phyloP scores from a whole-genome alignment of 805 yeast species.

The Sugiyamaella mastotermitis region DNA sequence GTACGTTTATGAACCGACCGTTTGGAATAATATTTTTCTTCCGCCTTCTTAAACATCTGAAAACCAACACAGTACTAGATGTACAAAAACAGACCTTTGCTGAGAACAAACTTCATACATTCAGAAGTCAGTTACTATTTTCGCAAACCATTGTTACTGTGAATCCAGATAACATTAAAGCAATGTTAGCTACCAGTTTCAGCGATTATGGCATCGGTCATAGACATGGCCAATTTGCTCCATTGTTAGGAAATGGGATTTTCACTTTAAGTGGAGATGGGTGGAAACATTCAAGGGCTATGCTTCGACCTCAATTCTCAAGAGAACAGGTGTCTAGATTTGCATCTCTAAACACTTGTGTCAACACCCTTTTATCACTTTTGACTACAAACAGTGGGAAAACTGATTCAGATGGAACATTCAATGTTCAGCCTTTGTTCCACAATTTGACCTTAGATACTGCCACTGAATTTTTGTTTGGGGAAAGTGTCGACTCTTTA shows the following conservation, averaged over 20 bases:
- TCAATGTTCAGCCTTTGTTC: conserved; percentile 25
- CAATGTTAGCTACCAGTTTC: conserved; percentile 29
- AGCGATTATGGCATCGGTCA: conserved; percentile 27
- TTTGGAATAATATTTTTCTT: conserved; percentile 2
- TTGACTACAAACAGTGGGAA: too few relatives aligned
- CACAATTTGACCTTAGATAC: conserved; percentile 28
- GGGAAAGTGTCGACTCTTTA: conserved; percentile 27
- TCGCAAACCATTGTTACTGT: conserved; percentile 13
- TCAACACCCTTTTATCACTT: conserved; percentile 19
- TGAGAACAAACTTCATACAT: background rate
- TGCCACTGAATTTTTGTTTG: conserved; percentile 29
- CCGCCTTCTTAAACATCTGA: background rate
- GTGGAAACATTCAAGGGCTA: conserved; percentile 33
- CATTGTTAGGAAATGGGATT: conserved; percentile 31
- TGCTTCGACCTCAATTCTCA: conserved; percentile 33
- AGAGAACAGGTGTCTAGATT: conserved; percentile 29
- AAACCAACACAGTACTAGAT: conserved; percentile 2
- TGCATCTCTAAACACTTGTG: conserved; percentile 24
- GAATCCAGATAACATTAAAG: conserved; percentile 31
- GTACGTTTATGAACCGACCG: conserved; percentile 2
- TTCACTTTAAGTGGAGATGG: conserved; percentile 31
- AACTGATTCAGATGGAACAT: too few relatives aligned
- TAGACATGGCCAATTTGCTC: conserved; percentile 23
- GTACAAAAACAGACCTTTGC: conserved; percentile 1
- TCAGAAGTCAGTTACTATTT: conserved; percentile 3